These are phyloP conservation scores for Triticum turgidum DNA, from an alignment of 176 grass and related monocot species.

Conservation along the genomic window DNA sequence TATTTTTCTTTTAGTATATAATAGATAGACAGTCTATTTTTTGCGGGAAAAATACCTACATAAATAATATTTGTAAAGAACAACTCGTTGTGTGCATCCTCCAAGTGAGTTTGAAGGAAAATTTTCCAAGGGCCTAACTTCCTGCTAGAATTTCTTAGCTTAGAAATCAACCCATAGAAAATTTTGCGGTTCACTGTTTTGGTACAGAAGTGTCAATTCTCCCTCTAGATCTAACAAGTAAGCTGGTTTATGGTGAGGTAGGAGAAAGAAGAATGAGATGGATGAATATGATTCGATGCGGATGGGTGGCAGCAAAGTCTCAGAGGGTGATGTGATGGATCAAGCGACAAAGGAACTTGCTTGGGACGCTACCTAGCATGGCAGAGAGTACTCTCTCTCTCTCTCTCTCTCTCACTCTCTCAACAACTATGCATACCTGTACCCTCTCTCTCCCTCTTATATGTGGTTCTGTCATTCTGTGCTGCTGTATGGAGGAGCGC, in stretches of 20 bases:
- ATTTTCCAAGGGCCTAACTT: not conserved
- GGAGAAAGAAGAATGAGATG: not conserved
- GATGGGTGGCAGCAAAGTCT: constrained; percentile 6
- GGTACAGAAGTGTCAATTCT: not conserved
- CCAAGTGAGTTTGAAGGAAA: not conserved
- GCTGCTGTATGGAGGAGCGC: not conserved
- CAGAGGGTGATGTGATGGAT: not conserved
- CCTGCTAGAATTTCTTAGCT: not conserved
- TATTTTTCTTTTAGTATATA: too few relatives aligned
- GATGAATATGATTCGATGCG: not conserved
- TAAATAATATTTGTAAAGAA: not conserved
- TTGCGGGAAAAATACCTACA: too few relatives aligned
- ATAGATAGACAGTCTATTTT: too few relatives aligned
- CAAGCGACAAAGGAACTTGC: constrained; percentile 6
- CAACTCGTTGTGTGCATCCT: too few relatives aligned
- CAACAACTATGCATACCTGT: too few relatives aligned
- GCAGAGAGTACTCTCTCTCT: not conserved
- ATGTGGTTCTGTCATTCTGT: not conserved
- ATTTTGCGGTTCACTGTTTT: not conserved
- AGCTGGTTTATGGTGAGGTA: not conserved
- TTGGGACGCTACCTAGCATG: not conserved
- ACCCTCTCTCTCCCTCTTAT: not conserved
- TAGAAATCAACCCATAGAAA: not conserved
- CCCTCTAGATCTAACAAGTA: not conserved
- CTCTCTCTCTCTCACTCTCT: too few relatives aligned